phyloP scores from a whole-genome alignment of 2,329 filamentous ascomycete genomes.

The Grosmannia serpens region DNA sequence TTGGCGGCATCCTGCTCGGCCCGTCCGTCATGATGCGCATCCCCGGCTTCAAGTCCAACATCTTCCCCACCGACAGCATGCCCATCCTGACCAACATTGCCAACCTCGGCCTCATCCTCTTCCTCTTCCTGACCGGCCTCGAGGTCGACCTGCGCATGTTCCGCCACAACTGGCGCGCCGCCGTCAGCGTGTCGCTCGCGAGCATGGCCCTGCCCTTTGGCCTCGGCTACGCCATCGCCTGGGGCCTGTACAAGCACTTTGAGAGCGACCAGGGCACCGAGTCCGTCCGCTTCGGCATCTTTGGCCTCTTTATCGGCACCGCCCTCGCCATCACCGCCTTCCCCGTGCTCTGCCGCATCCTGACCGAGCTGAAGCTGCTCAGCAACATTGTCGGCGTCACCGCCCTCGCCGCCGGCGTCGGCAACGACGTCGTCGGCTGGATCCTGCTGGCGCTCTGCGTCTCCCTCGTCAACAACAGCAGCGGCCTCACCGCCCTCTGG shows the following conservation, averaged over 20 bases:
- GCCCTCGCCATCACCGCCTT: constrained; percentile 88
- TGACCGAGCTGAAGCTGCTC: constrained; percentile 82
- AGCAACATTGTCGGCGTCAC: constrained; percentile 76
- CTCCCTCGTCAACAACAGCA: constrained; percentile 78
- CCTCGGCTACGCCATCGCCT: constrained; percentile 68
- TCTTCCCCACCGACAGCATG: constrained; percentile 68
- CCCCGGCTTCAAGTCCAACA: constrained; percentile 61
- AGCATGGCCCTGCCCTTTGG: constrained; percentile 79
- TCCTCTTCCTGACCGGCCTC: constrained; percentile 77
- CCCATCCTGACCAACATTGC: constrained; percentile 66
- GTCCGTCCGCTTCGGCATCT: constrained; percentile 38
- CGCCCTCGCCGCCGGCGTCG: constrained; percentile 79
- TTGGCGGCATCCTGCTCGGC: constrained; percentile 69
- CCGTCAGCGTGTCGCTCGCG: constrained; percentile 62
- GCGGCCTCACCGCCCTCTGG: constrained; percentile 72
- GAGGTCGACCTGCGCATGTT: constrained; percentile 77
- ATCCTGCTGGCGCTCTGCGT: constrained; percentile 87
- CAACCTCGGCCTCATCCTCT: constrained; percentile 73
- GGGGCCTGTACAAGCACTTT: constrained; percentile 70
- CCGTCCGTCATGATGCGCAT: constrained; percentile 83
- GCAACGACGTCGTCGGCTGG: constrained; percentile 88
- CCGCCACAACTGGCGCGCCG: constrained; percentile 68
- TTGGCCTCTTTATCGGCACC: constrained; percentile 73
- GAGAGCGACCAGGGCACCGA: constrained; percentile 27
- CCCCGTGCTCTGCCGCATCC: constrained; percentile 84